Evolutionary conservation across 805 yeast genomes (phyloP).

Genomic region (Yamadazyma takamatsuzukensis): DNA sequence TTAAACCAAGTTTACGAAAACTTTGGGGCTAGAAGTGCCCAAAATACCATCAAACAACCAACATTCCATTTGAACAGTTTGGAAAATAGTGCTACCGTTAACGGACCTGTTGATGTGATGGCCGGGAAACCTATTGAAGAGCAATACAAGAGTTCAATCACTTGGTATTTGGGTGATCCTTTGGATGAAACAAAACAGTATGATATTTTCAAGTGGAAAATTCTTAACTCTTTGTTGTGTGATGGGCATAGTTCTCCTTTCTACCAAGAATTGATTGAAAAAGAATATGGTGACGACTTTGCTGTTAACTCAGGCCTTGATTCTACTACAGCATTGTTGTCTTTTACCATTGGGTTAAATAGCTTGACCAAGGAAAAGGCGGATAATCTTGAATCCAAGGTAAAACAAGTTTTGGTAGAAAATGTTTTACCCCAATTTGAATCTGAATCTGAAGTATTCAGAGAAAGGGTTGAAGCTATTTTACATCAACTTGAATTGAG

Average conservation of each 20-base stretch:
- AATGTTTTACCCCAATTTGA: constrained; percentile 31
- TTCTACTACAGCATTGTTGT: constrained; percentile 67
- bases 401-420: constrained; percentile 45
- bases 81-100: constrained; percentile 16
- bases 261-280: constrained; percentile 81
- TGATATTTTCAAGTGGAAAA: constrained; percentile 67
- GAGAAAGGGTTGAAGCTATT: constrained; percentile 68
- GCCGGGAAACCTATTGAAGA: constrained; percentile 55
- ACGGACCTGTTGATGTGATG: constrained; percentile 74
- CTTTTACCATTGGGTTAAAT: constrained; percentile 83
- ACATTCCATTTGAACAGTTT: constrained; percentile 18
- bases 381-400: constrained; percentile 46
- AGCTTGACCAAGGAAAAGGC: constrained; percentile 53
- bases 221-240: constrained; percentile 65
- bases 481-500: constrained; percentile 82
- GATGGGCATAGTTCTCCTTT: constrained; percentile 94
- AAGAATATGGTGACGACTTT: constrained; percentile 81
- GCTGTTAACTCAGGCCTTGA: constrained; percentile 87
- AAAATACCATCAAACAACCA: constrained; percentile 42
- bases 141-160: constrained; percentile 77
- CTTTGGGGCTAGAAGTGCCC: constrained; percentile 49
- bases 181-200: constrained; percentile 48
- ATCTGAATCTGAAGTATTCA: constrained; percentile 19
- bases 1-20: constrained; percentile 47
- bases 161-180: constrained; percentile 85